A percentile compares a stretch with the other conserved stretches of the same genome.
These are phyloP conservation scores for Corymbia citriodora DNA, from an alignment of 441 rosid species.

Conservation along the genomic window DNA sequence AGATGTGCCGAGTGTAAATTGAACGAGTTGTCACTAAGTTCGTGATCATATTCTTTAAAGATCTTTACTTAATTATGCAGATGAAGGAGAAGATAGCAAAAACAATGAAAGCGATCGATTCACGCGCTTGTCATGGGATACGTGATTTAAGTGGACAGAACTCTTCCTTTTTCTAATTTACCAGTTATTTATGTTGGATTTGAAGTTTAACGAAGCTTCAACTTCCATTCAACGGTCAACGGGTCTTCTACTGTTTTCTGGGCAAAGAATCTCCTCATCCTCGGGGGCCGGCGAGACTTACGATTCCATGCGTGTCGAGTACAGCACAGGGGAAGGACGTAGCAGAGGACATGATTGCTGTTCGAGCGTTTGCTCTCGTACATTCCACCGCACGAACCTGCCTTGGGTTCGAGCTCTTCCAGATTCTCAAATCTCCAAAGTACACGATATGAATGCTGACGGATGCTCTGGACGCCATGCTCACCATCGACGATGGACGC, in stretches of 20 bases:
- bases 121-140: background rate
- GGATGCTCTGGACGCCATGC: background rate
- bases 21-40: background rate
- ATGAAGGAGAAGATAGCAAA: background rate
- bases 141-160: background rate
- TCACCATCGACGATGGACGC: background rate
- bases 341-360: fast-evolving
- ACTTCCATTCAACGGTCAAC: background rate
- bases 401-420: background rate
- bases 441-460: background rate
- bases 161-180: background rate
- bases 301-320: background rate
- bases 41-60: background rate
- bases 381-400: background rate
- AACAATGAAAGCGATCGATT: background rate
- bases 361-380: background rate
- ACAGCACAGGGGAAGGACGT: background rate
- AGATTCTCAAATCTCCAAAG: background rate
- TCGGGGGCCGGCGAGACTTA: background rate
- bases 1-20: background rate
- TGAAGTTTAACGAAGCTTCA: background rate
- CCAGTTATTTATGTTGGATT: background rate
- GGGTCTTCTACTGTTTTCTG: background rate
- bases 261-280: background rate
- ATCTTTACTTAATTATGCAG: background rate